Base-by-base conservation (phyloP, 2,329 filamentous ascomycete species). In the Thielaviopsis punctulata region DNA sequence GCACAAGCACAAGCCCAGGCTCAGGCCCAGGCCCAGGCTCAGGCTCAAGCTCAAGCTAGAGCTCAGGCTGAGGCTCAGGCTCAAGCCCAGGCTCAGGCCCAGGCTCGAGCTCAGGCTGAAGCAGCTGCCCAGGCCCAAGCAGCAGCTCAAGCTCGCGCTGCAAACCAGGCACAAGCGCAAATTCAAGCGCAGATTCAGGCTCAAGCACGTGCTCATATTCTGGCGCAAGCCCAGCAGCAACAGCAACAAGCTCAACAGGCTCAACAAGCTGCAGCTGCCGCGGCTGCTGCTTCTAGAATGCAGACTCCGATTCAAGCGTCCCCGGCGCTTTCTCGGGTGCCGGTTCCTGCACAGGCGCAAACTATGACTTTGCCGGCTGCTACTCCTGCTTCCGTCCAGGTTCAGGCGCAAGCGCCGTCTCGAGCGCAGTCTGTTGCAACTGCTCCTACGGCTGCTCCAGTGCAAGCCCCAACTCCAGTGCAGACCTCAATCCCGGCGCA, bases 51-150 rank as follows among this genome's bases (percentile, higher is more conserved):
- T 44, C 52, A 57, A 15, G 59, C 59, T 45, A 59, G 60, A 30
- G 59, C 58, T 46, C 58, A 58, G 44, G 57, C 55, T 2, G 58
- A 59, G 27, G 52, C 55, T 21, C 58, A 60, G 10, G 49, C 55
- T 8, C 44, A 52, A 44, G 47, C 48, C 2, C 52, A 52, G 33
- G n/a, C 47, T 19, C 51, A 54, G 18, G 52, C 58, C 23, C 61
- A 59, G 36, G 51, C 56, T 41, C 47, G 52, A 53, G 53, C 48
- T 19, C 45, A 46, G 25, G 45, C 45, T 3, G 23, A 46, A 30
- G 45, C 45, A 18, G 15, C 23, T 2, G 45, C 45, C 13, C 48
- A 49, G 23, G 39, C 39, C 2, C 48, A 49, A n/a, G n/a, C n/a
- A n/a, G n/a, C n/a, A n/a, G n/a, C n/a, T n/a, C n/a, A n/a, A n/a